phyloP scores from a whole-genome alignment of 2,329 filamentous ascomycete genomes.

The Aspergillus amoenus region DNA sequence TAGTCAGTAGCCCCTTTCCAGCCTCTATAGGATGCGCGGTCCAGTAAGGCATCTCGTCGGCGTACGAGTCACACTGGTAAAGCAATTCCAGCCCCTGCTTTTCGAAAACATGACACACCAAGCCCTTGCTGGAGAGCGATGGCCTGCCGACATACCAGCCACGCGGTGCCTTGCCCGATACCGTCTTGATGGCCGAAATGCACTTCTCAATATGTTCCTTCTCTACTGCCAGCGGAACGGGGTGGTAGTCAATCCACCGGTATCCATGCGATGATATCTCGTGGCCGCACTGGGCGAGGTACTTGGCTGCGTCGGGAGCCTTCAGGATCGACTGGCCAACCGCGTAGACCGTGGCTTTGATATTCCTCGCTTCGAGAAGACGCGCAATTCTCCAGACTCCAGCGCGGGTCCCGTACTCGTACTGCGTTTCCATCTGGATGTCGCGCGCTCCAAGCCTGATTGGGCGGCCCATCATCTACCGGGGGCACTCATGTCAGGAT shows the following conservation, averaged over 20 bases:
- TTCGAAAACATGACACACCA: not conserved
- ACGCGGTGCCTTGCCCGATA: constrained; percentile 3
- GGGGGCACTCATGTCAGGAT: no score
- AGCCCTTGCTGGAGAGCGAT: not conserved
- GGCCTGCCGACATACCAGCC: constrained; percentile 6
- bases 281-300: not conserved
- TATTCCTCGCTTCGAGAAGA: not conserved
- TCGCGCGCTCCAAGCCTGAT: no score
- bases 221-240: not conserved
- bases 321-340: constrained; percentile 1
- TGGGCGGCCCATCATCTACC: no score
- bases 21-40: not conserved
- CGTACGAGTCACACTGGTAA: constrained; percentile 4
- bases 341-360: constrained; percentile 4
- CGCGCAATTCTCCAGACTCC: constrained; percentile 2
- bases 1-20: constrained; percentile 1
- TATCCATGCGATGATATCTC: constrained; percentile 4
- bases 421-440: not conserved
- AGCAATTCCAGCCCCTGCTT: constrained; percentile 1
- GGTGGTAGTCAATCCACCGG: constrained; percentile 9
- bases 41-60: constrained; percentile 10
- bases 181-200: not conserved
- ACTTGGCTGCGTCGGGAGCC: not conserved
- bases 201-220: constrained; percentile 3
- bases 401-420: constrained; percentile 5